phyloP scores from a whole-genome alignment of 371 early-diverging fungal species.

The Thermomucor indicae-seudaticae region DNA sequence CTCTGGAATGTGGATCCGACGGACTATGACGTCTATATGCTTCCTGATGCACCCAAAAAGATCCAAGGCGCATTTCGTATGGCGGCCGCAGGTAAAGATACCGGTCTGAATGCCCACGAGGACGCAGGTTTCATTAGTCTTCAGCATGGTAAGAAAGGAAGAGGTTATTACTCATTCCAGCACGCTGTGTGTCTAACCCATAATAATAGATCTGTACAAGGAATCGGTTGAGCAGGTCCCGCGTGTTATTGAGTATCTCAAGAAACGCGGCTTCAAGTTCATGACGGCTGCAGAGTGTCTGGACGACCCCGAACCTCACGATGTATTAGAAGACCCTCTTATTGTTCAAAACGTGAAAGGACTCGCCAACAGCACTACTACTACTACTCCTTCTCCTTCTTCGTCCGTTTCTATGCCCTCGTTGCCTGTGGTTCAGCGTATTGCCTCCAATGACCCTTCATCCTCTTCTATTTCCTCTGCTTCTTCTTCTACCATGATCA shows the following conservation, averaged over 20 bases:
- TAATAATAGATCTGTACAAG: constrained; percentile 31
- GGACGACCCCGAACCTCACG: constrained; percentile 27
- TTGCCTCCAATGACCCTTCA: not conserved
- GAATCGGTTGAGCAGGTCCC: constrained; percentile 38
- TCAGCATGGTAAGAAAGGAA: constrained; percentile 41
- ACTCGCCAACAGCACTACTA: not conserved
- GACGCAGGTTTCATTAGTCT: constrained; percentile 42
- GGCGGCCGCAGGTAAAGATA: constrained; percentile 21
- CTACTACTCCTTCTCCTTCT: not conserved
- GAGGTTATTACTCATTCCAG: not conserved
- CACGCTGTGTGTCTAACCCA: not conserved
- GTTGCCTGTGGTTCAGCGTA: not conserved
- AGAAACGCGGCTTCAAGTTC: constrained; percentile 18
- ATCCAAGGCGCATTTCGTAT: constrained; percentile 23
- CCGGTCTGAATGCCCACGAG: constrained; percentile 29
- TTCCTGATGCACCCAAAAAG: constrained; percentile 8
- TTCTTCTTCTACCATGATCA: too few relatives aligned
- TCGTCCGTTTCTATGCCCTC: not conserved
- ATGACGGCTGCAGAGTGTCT: constrained; percentile 36
- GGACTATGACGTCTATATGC: constrained; percentile 33
- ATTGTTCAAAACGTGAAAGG: constrained; percentile 1
- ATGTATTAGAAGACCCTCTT: not conserved
- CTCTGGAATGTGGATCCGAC: constrained; percentile 57
- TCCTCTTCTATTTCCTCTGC: not conserved
- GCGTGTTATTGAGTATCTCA: constrained; percentile 24